Evolutionary conservation across 768 basidiomycete species (phyloP), one percentile per base, ranked within the genome.

Genomic region (Pleurotus tuber-regium): DNA sequence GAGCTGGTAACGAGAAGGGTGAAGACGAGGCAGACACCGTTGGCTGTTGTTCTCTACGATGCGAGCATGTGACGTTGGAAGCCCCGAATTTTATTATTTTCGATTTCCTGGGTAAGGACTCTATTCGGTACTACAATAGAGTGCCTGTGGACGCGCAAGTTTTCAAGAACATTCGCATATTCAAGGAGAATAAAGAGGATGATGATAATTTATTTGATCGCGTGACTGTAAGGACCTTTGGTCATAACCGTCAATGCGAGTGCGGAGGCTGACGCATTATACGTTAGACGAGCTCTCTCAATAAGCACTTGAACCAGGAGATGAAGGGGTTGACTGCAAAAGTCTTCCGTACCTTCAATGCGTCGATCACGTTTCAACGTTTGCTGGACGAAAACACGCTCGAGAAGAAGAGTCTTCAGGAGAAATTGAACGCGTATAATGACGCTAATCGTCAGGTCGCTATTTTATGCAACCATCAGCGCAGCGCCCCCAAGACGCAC

Each of bases 331-430:
- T 99, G 23, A 96, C 97, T 0, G 97, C 97, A 52, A 99, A 99
- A 67, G 97, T 99, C 23, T 99, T 99, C 78, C 96, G 97, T 92
- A 99, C 97, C 46, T 99, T 90, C 74, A 99, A 99, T 63, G 97
- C 97, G 19, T 98, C 97, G 21, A 85, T 83, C 64, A 97, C 96
- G 2, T 97, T 98, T 76, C 93, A 98, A 65, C 77, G 89, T 39
- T 84, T 96, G 56, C 74, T 98, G 54, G 91, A 95, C 59, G 78
- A 84, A 55, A 80, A 82, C 48, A 63, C 68, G 5, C 64, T 79
- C 36, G 73, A 76, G 58, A 73, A 83, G 58, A 86, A 82, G 1
- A 86, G 89, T 2, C 74, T 92, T n/a, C 91, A 94, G 61, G 96
- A 99, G 74, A 98, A 97, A 72, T 76, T 98, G 42, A 92, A 96